Evolutionary conservation across 2,329 filamentous ascomycete genomes (phyloP).

Genomic region (Podosphaera aphanis): DNA sequence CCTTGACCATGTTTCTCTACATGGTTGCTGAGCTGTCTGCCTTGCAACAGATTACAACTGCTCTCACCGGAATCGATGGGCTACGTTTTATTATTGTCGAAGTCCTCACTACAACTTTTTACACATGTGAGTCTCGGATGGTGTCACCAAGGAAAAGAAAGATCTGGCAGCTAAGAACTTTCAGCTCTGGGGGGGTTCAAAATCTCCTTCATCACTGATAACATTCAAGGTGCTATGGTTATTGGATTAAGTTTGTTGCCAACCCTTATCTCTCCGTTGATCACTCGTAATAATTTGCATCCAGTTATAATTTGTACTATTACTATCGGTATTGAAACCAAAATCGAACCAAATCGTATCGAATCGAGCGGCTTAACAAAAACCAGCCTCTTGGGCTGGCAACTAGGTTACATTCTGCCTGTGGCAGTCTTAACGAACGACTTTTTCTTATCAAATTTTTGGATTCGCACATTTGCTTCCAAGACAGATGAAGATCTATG

Average conservation of each 20-base stretch:
- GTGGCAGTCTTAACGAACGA: slow-evolving; percentile 64
- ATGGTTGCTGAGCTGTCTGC: slow-evolving; percentile 71
- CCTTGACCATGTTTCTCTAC: slow-evolving; percentile 65
- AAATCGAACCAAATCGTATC: slow-evolving; percentile 47
- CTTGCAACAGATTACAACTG: slow-evolving; percentile 52
- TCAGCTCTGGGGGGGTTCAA: slow-evolving; percentile 57
- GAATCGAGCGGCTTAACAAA: slow-evolving; percentile 46
- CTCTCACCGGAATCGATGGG: slow-evolving; percentile 50
- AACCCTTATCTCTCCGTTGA: not conserved
- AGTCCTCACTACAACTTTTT: slow-evolving; percentile 56
- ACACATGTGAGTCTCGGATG: slow-evolving; percentile 37
- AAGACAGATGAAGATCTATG: slow-evolving; percentile 57
- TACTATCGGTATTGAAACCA: slow-evolving; percentile 50
- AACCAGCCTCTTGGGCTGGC: slow-evolving; percentile 52
- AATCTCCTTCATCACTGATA: slow-evolving; percentile 67
- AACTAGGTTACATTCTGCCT: slow-evolving; percentile 64
- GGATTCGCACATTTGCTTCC: slow-evolving; percentile 64
- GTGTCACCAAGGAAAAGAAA: not conserved
- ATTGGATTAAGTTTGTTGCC: slow-evolving; percentile 28
- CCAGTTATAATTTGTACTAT: slow-evolving; percentile 47
- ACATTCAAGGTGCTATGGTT: slow-evolving; percentile 60
- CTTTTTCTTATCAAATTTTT: slow-evolving; percentile 68
- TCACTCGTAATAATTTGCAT: not conserved
- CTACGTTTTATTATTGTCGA: slow-evolving; percentile 58
- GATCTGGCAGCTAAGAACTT: not conserved